phyloP scores from a whole-genome alignment of 2,329 filamentous ascomycete species.

The Sporothrix pseudoabietina region DNA sequence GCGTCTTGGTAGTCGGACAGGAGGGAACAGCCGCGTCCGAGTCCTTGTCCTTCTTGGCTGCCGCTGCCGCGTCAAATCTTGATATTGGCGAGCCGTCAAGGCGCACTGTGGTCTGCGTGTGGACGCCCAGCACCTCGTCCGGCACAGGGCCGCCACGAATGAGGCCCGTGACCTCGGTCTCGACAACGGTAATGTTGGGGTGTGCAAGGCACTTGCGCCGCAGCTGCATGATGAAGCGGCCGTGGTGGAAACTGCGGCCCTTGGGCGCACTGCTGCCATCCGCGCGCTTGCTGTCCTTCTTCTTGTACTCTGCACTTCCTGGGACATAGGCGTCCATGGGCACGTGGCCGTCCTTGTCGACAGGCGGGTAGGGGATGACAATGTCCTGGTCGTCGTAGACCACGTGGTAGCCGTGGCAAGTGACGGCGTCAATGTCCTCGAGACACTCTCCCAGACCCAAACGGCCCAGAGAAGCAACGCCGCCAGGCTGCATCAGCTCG shows the following conservation, averaged over 20 bases:
- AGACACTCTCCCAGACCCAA: slow-evolving; percentile 80
- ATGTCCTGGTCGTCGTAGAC: slow-evolving; percentile 76
- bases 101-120: slow-evolving; percentile 64
- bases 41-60: neutral
- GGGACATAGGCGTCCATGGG: slow-evolving; percentile 34
- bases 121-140: slow-evolving; percentile 78
- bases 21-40: slow-evolving; percentile 1
- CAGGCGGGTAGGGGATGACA: slow-evolving; percentile 75
- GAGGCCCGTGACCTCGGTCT: slow-evolving; percentile 79
- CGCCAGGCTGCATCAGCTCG: slow-evolving; percentile 91
- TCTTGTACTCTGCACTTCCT: slow-evolving; percentile 13
- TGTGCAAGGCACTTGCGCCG: slow-evolving; percentile 72
- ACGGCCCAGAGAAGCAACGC: slow-evolving; percentile 75
- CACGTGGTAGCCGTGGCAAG: slow-evolving; percentile 84
- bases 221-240: slow-evolving; percentile 83
- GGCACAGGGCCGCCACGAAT: slow-evolving; percentile 67
- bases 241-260: slow-evolving; percentile 89
- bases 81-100: slow-evolving; percentile 49
- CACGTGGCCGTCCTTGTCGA: slow-evolving; percentile 53
- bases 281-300: slow-evolving; percentile 28
- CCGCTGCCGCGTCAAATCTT: neutral
- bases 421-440: slow-evolving; percentile 83
- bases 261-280: slow-evolving; percentile 51
- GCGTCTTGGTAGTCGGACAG: slow-evolving; percentile 46
- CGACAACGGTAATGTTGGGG: slow-evolving; percentile 84